Base-by-base conservation (phyloP, 2,329 filamentous ascomycete genomes). In the Ceratocystis variospora region DNA sequence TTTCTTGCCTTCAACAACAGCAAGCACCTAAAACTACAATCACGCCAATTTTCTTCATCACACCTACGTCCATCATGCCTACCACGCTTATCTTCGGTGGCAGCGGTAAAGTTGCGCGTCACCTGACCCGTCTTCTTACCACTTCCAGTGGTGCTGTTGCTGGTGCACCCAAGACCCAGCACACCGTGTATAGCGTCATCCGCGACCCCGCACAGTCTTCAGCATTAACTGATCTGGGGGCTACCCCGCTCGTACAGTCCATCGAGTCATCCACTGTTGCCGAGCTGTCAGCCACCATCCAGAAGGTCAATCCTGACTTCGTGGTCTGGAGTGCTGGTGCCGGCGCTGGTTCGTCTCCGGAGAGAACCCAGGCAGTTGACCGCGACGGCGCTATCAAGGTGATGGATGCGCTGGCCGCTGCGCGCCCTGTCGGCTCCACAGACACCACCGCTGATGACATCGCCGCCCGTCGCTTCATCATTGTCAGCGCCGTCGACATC, bases 401-500 rank as follows among this genome's bases (percentile, higher is more conserved):
- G 68, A 79, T 80, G 72, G 76, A 79, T 46, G 79, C 79, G 1
- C 73, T 77, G 1, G 75, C 75, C 4, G 71, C 73, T 12, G 74
- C 75, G 4, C 31, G n/a, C 7, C 41, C 33, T 5, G 61, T 22
- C 1, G 7, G 22, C 0, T 15, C 53, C 12, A 15, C 50, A 22
- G 50, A 55, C 22, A 28, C 50, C 28, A 2, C 50, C 15, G 44
- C 22, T 33, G 41, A 28, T 25, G 45, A 28, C 44, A 48, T 28
- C 44, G 46, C 45, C 25, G 31, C 8, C 78, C 55, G 55, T 31
- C 55, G 55, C 55, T 33, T 78, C 68, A 72, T 81, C 66, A 75
- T 77, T 62, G 74, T 80, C 64, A 78, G 76, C 6, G 77, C 79
- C 0, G 70, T 79, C 1, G 76, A 79, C 68, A 73, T 79, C 22